A percentile compares a stretch with the other conserved stretches of the same genome.
phyloP scores from a whole-genome alignment of 2,329 filamentous ascomycete genomes.

The Bipolaris oryzae region DNA sequence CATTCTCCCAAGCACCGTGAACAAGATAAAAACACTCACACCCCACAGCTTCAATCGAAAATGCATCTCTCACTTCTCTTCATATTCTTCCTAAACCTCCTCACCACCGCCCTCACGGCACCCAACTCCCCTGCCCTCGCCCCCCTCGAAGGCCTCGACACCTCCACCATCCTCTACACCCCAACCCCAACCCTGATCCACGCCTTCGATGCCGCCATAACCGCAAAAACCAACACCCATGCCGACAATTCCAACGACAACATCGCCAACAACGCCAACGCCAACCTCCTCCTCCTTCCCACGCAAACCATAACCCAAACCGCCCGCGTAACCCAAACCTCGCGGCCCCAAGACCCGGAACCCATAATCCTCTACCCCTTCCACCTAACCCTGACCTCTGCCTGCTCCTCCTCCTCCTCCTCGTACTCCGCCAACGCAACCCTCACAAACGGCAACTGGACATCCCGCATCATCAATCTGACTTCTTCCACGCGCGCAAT shows the following conservation, averaged over 20 bases:
- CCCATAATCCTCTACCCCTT: conserved; percentile 25
- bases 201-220: neutral
- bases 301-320: neutral
- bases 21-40: neutral
- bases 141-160: neutral
- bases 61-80: neutral
- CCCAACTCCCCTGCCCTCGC: neutral
- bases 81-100: neutral
- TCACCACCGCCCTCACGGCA: neutral
- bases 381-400: conserved; percentile 16
- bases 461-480: neutral
- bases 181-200: neutral
- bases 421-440: neutral
- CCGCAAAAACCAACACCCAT: neutral
- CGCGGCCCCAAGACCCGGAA: neutral
- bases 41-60: neutral
- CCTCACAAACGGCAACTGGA: neutral
- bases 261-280: too few species aligned
- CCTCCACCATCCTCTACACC: neutral
- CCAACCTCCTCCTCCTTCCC: neutral
- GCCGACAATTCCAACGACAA: neutral
- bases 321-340: conserved; percentile 1
- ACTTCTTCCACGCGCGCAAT: neutral
- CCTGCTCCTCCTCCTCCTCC: neutral
- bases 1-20: neutral